Evolutionary conservation across 306 rosid species (phyloP).

Genomic region (Styphnolobium japonicum): DNA sequence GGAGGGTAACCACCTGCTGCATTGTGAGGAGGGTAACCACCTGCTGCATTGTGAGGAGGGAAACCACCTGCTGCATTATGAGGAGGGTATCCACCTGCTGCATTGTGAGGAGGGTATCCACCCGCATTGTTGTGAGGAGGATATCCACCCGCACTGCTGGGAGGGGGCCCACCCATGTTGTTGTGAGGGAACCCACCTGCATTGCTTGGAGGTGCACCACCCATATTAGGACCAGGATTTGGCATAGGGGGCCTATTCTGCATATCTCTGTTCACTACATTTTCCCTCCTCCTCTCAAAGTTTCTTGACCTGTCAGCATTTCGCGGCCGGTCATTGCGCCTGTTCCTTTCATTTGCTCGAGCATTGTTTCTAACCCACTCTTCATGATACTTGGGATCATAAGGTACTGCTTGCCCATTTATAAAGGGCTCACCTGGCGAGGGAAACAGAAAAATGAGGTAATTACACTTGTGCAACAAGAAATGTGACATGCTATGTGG

Average conservation of each 20-base stretch:
- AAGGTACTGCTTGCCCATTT: conserved; percentile 86
- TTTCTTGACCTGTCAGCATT: conserved; percentile 79
- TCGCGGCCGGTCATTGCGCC: conserved; percentile 88
- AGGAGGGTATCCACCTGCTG: conserved; percentile 16
- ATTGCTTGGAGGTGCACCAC: conserved; percentile 34
- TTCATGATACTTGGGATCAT: conserved; percentile 89
- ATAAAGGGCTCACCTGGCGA: conserved; percentile 91
- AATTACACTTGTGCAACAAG: neutral
- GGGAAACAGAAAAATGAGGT: conserved; percentile 7
- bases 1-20: conserved; percentile 21
- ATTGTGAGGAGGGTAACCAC: conserved; percentile 16
- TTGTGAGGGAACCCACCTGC: conserved; percentile 2
- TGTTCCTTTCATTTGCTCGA: conserved; percentile 91
- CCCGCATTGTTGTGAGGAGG: neutral
- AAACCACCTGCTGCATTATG: neutral
- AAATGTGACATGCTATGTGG: neutral
- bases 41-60: neutral
- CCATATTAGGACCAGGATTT: conserved; percentile 29
- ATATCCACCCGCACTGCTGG: conserved; percentile 26
- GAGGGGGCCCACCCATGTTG: conserved; percentile 12
- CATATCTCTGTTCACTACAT: conserved; percentile 61
- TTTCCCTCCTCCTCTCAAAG: conserved; percentile 88
- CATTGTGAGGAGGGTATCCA: neutral
- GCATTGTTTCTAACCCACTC: conserved; percentile 94
- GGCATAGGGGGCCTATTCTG: conserved; percentile 53